Base-by-base conservation (phyloP, 176 grass and related monocot genomes). In the Triticum turgidum region DNA sequence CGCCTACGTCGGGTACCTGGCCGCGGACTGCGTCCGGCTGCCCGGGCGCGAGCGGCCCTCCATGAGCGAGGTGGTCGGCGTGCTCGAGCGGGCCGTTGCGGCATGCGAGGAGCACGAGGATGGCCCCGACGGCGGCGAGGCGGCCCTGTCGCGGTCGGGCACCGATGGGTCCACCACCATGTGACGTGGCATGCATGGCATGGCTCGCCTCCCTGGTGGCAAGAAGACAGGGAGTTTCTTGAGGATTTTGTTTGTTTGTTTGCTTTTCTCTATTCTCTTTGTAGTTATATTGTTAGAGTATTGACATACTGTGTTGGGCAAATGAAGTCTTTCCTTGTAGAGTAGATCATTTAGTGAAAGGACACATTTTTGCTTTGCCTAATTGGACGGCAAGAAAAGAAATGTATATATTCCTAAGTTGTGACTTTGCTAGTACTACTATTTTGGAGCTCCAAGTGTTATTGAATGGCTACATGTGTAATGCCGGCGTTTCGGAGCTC, bases 41-140 rank as follows among this genome's bases (percentile, higher is more conserved):
- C 54, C 63, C 2, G 96, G 96, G 5, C 80, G 84, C 14, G 78
- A 91, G 34, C 80, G 96, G 17, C 96, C 96, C 39, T 91, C 91
- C 73, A 98, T 98, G 96, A 92, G 87, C 76, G 96, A 98, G 83
- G 91, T 98, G 6, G 91, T 98, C 5, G 52, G 87, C 34, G 93
- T 86, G 52, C 93, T 98, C 20, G 93, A 98, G 73, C 83, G 89
- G 15, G 91, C 96, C 6, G 84, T 94, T 3, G 70, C 51, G 5
- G 88, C 76, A 12, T 93, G 91, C 47, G 83, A 91, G 78, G 90
- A 91, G 71, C 5, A 85, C 21, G 86, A 85, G 6, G 64, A 38
- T 30, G 25, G 4, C 6, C 54, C 54, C 0, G 54, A 77, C 61
- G 84, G 44, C 35, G 83, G 67, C 13, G 81, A 88, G 3, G 79